Conservation (phyloP, 169 alveolate species). For the Babesia ovis region DNA sequence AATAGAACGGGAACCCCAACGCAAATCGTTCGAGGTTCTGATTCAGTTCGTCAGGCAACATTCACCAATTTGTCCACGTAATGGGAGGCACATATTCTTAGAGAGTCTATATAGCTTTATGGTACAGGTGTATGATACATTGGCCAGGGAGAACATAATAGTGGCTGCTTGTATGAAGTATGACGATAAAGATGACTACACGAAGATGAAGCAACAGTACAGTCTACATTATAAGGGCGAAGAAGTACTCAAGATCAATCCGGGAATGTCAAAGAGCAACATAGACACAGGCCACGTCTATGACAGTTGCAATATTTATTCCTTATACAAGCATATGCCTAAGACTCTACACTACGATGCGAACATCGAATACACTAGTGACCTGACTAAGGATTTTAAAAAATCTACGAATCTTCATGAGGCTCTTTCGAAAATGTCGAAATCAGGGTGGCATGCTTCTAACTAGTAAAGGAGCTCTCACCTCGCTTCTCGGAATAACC, state of each 20-base stretch:
- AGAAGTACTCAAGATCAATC: background rate
- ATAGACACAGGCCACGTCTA: background rate
- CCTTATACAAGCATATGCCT: constrained; percentile 29
- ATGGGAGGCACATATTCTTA: background rate
- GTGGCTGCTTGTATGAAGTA: constrained; percentile 26
- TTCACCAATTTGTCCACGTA: background rate
- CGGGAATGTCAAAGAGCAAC: background rate
- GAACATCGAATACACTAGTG: background rate
- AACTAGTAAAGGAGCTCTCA: no score
- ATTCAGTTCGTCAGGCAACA: background rate
- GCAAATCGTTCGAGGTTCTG: constrained; percentile 4
- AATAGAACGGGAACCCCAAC: background rate
- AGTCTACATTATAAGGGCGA: background rate
- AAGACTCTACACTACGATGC: constrained; percentile 9
- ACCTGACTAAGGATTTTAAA: no score
- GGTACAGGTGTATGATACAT: background rate
- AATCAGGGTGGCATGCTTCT: no score
- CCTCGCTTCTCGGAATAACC: no score
- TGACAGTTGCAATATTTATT: constrained; percentile 3
- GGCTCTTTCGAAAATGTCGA: no score
- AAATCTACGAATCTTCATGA: no score
- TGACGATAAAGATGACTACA: background rate
- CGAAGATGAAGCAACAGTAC: background rate
- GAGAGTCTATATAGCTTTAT: background rate
- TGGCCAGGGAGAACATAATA: constrained; percentile 3